phyloP scores from a whole-genome alignment of 2,329 filamentous ascomycete genomes.

The Botryotinia convoluta region DNA sequence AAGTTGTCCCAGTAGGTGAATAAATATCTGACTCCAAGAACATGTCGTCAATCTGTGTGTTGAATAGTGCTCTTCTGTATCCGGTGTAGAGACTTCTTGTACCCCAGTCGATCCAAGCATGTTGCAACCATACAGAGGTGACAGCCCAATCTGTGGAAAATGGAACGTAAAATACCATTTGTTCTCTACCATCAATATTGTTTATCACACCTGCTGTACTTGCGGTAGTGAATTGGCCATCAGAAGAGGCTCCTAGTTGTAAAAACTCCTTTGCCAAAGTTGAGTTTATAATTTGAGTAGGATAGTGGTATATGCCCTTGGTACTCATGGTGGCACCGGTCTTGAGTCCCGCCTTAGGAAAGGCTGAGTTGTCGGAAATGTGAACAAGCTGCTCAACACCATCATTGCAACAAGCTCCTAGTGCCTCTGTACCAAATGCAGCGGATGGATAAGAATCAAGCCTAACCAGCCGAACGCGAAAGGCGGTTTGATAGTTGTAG shows the following conservation, averaged over 20 bases:
- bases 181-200: constrained; percentile 53
- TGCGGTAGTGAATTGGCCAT: constrained; percentile 38
- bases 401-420: constrained; percentile 46
- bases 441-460: constrained; percentile 55
- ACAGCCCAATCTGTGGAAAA: constrained; percentile 43
- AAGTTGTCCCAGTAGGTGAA: constrained; percentile 45
- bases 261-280: constrained; percentile 55
- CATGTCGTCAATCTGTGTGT: constrained; percentile 54
- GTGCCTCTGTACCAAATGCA: constrained; percentile 43
- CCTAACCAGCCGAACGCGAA: constrained; percentile 58
- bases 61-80: constrained; percentile 32
- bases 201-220: constrained; percentile 58
- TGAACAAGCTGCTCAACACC: constrained; percentile 51
- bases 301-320: constrained; percentile 56
- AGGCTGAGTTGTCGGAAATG: constrained; percentile 50
- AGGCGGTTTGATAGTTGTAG: constrained; percentile 56
- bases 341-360: constrained; percentile 52
- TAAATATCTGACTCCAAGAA: constrained; percentile 54
- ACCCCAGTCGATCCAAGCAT: constrained; percentile 61
- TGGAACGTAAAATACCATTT: constrained; percentile 59
- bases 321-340: constrained; percentile 46
- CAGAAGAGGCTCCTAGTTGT: constrained; percentile 47
- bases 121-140: constrained; percentile 57
- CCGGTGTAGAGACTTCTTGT: constrained; percentile 51
- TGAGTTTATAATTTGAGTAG: constrained; percentile 52